Conservation (phyloP, 345 rosid species). For the Eucalyptus grandis region DNA sequence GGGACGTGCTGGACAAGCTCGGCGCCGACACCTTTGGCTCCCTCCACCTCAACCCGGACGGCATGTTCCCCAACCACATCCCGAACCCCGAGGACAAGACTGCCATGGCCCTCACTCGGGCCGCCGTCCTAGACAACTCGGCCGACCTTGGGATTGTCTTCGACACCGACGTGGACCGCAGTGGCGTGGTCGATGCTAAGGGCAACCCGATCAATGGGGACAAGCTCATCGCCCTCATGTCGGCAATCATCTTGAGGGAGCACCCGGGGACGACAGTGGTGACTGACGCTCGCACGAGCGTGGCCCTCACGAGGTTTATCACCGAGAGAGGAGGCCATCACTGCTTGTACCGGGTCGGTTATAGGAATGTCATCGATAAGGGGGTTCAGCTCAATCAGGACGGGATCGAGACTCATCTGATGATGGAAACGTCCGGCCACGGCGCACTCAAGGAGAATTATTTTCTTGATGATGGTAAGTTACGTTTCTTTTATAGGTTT, state of each 20-base stretch:
- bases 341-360: slow-evolving; percentile 87
- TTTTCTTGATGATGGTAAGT: slow-evolving; percentile 80
- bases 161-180: slow-evolving; percentile 90
- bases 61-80: slow-evolving; percentile 91
- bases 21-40: slow-evolving; percentile 94
- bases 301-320: slow-evolving; percentile 61
- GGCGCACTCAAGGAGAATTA: slow-evolving; percentile 92
- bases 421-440: slow-evolving; percentile 98
- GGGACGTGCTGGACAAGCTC: slow-evolving; percentile 79
- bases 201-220: slow-evolving; percentile 90
- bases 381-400: slow-evolving; percentile 71
- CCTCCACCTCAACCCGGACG: slow-evolving; percentile 71
- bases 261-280: slow-evolving; percentile 76
- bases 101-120: slow-evolving; percentile 79
- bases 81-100: slow-evolving; percentile 86
- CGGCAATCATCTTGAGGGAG: slow-evolving; percentile 70
- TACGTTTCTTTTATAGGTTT: background rate
- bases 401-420: slow-evolving; percentile 73
- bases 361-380: slow-evolving; percentile 85
- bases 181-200: slow-evolving; percentile 70
- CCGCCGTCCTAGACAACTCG: slow-evolving; percentile 56
- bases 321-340: slow-evolving; percentile 69
- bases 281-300: slow-evolving; percentile 89
- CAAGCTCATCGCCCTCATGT: slow-evolving; percentile 83
- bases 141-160: slow-evolving; percentile 95